These are phyloP conservation scores for Solanum hybrid DNA, from an alignment of 305 asterid species.

Conservation along the genomic window DNA sequence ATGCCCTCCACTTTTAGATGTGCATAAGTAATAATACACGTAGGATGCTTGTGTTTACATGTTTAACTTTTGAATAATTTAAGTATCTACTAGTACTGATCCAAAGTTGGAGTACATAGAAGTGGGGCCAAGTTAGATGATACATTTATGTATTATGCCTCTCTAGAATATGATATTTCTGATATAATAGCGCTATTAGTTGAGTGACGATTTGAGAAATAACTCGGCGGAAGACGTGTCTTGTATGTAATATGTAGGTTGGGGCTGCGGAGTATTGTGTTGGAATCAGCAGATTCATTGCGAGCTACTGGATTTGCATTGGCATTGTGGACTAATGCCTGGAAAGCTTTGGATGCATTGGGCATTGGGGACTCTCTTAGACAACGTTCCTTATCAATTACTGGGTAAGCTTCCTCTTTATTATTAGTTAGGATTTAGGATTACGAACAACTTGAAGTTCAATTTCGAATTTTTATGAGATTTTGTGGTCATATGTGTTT, in stretches of 20 bases:
- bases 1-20: too few species aligned
- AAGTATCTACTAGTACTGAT: fast-evolving
- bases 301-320: constrained; percentile 28
- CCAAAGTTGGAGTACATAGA: not conserved
- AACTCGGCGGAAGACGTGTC: fast-evolving
- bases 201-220: not conserved
- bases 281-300: constrained; percentile 39
- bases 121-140: too few species aligned
- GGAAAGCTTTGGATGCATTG: constrained; percentile 59
- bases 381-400: constrained; percentile 4
- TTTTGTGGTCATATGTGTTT: not conserved
- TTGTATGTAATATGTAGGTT: constrained; percentile 13
- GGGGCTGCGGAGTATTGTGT: constrained; percentile 35
- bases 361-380: constrained; percentile 33
- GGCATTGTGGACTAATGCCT: constrained; percentile 29
- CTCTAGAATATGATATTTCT: not conserved
- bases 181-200: not conserved
- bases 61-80: not conserved
- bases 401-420: not conserved
- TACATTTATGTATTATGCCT: not conserved
- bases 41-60: not conserved
- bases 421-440: not conserved
- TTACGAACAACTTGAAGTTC: not conserved
- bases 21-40: too few species aligned
- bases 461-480: too few species aligned